A percentile compares a stretch with the other conserved stretches of the same genome.
Conservation (phyloP, 2,329 filamentous ascomycete species). For the Pezizomycotina sp. region DNA sequence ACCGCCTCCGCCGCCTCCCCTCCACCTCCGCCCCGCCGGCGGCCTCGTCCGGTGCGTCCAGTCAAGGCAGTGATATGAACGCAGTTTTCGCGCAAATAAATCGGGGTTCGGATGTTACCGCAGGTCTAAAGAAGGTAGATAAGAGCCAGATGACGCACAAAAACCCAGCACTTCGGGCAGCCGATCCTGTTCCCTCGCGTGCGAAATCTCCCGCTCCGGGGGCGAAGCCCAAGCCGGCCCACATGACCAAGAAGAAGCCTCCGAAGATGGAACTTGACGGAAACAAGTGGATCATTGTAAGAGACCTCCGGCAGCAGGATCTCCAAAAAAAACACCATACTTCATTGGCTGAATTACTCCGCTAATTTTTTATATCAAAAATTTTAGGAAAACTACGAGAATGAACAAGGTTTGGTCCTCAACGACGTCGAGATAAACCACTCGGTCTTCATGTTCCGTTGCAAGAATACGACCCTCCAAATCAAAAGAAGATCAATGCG, state of each 20-base stretch:
- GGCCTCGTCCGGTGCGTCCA: constrained; percentile 47
- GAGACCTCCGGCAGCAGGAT: constrained; percentile 25
- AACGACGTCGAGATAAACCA: constrained; percentile 70
- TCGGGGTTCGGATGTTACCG: constrained; percentile 72
- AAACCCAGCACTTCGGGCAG: constrained; percentile 69
- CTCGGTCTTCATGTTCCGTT: constrained; percentile 79
- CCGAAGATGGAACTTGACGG: constrained; percentile 62
- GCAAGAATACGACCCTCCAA: constrained; percentile 78
- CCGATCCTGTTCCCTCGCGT: constrained; percentile 49
- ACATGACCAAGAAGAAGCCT: constrained; percentile 69
- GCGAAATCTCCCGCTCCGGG: constrained; percentile 76
- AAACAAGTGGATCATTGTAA: constrained; percentile 82
- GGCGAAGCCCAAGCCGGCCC: constrained; percentile 74
- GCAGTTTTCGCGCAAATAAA: constrained; percentile 89
- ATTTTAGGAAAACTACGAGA: constrained; percentile 73
- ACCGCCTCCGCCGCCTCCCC: constrained; percentile 38
- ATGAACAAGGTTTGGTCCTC: constrained; percentile 52
- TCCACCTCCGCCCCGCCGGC: constrained; percentile 54
- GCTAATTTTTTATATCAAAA: background rate
- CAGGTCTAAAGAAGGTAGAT: constrained; percentile 81
- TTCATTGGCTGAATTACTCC: background rate
- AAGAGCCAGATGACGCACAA: constrained; percentile 96
- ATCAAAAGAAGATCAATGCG: constrained; percentile 92
- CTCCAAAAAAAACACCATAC: constrained; percentile 11
- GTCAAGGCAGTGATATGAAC: constrained; percentile 47